Evolutionary conservation across 2,329 filamentous ascomycete genomes (phyloP).

Genomic region (Aspergillus aculeatus): DNA sequence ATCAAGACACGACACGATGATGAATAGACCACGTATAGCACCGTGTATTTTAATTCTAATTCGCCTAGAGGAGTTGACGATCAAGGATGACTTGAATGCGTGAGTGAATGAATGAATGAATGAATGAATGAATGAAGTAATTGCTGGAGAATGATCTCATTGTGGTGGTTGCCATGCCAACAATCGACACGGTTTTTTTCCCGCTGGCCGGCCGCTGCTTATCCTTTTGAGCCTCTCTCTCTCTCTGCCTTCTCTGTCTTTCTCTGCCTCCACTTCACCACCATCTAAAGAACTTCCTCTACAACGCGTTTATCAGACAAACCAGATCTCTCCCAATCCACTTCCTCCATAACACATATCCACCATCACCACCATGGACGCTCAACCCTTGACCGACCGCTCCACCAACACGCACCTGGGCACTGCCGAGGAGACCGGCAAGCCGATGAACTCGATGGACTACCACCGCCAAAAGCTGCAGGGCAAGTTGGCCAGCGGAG

Average conservation of each 20-base stretch:
- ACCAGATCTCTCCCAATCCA: background rate
- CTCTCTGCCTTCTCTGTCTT: slow-evolving; percentile 14
- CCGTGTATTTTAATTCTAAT: no score
- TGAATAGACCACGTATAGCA: background rate
- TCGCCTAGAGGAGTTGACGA: no score
- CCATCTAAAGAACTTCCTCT: slow-evolving; percentile 7
- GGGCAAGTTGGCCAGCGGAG: slow-evolving; percentile 39
- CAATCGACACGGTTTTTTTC: slow-evolving; percentile 37
- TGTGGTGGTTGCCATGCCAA: slow-evolving; percentile 38
- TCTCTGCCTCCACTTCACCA: slow-evolving; percentile 9
- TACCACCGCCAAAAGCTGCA: slow-evolving; percentile 45
- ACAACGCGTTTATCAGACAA: background rate
- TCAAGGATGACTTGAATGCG: no score
- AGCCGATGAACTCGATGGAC: slow-evolving; percentile 40
- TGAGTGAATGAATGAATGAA: no score
- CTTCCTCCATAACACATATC: background rate
- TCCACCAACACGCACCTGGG: slow-evolving; percentile 44
- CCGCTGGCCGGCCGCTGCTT: slow-evolving; percentile 1
- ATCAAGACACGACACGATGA: background rate
- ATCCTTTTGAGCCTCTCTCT: slow-evolving; percentile 25
- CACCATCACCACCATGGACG: slow-evolving; percentile 32
- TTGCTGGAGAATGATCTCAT: slow-evolving; percentile 29
- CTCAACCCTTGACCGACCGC: slow-evolving; percentile 41
- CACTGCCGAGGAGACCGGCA: slow-evolving; percentile 23
- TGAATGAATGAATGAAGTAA: no score